Conservation (phyloP, 2,329 filamentous ascomycete genomes). For the Bipolaris bicolor region DNA sequence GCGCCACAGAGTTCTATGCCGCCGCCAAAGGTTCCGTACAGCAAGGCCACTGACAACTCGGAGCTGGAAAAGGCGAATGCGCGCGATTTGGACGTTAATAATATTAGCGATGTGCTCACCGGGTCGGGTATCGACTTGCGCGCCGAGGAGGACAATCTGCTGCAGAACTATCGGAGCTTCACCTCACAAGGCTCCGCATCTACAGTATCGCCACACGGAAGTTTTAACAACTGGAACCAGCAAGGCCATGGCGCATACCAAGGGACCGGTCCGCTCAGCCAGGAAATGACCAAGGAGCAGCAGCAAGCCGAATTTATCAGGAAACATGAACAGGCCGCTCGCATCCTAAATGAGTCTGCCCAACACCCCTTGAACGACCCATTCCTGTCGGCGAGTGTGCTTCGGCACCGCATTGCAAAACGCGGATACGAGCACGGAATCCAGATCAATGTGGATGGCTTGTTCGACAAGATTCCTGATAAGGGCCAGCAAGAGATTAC, state of each 20-base stretch:
- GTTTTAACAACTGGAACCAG: slow-evolving; percentile 55
- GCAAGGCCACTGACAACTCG: slow-evolving; percentile 49
- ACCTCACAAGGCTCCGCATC: slow-evolving; percentile 46
- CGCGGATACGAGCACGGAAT: slow-evolving; percentile 65
- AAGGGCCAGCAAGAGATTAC: slow-evolving; percentile 37
- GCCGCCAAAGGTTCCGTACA: slow-evolving; percentile 65
- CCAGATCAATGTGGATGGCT: slow-evolving; percentile 63
- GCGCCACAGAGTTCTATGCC: slow-evolving; percentile 59
- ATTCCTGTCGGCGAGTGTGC: slow-evolving; percentile 69
- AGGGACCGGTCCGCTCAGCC: slow-evolving; percentile 51
- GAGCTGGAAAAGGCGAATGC: slow-evolving; percentile 61
- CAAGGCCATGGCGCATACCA: slow-evolving; percentile 48
- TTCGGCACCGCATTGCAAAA: slow-evolving; percentile 63
- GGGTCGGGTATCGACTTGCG: slow-evolving; percentile 86
- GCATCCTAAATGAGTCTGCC: slow-evolving; percentile 63
- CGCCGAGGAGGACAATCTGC: slow-evolving; percentile 83
- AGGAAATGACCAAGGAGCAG: slow-evolving; percentile 68
- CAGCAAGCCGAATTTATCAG: slow-evolving; percentile 69
- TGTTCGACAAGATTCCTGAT: slow-evolving; percentile 52
- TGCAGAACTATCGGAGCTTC: slow-evolving; percentile 66
- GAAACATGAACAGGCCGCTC: slow-evolving; percentile 70
- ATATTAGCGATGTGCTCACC: slow-evolving; percentile 81
- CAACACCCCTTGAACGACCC: slow-evolving; percentile 75
- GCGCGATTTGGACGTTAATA: slow-evolving; percentile 67
- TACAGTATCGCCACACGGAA: slow-evolving; percentile 50